Evolutionary conservation across 192 early-diverging fungal species (phyloP), one percentile per base, ranked within the genome.

Genomic region (Globomyces pollinis-pini): DNA sequence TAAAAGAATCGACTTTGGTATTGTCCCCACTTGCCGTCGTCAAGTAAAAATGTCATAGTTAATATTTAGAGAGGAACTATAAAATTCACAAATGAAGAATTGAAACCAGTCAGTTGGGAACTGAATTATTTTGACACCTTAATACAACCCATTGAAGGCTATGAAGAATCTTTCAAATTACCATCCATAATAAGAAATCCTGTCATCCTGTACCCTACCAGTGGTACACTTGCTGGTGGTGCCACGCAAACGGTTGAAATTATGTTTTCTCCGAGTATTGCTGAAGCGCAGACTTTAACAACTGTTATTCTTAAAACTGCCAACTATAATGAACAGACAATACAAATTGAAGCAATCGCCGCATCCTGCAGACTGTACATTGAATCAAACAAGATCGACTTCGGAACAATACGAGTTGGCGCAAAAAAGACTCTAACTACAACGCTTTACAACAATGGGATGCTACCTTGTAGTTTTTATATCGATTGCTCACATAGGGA

Each of bases 1-100:
- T 26, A 78, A 70, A 57, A 73, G 67, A 34, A 52, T 83, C 23
- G 74, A 80, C n/a, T 81, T 76, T 66, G 74, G 76, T 3, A 61
- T 76, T 16, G 36, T 59, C 13, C 72, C 78, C 5, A 76, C 72
- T 16, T 69, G n/a, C n/a, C n/a, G n/a, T n/a, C n/a, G n/a, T n/a
- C n/a, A n/a, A n/a, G n/a, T n/a, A n/a, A n/a, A n/a, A n/a, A n/a
- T n/a, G n/a, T n/a, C n/a, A n/a, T n/a, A n/a, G n/a, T 74, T 42
- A 61, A 62, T 21, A 63, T 64, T 26, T 73, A 77, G 73, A 51
- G 41, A 31, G 9, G 29, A 9, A 60, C 70, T 32, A 54, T 81
- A 38, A 69, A 67, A 44, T 75, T 83, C 56, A 72, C 67, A 33
- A 83, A 83, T 54, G 63, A 67, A 16, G 75, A 65, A 3, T 45